Base-by-base conservation (phyloP, 2,329 filamentous ascomycete genomes). In the Sporothrix protearum region DNA sequence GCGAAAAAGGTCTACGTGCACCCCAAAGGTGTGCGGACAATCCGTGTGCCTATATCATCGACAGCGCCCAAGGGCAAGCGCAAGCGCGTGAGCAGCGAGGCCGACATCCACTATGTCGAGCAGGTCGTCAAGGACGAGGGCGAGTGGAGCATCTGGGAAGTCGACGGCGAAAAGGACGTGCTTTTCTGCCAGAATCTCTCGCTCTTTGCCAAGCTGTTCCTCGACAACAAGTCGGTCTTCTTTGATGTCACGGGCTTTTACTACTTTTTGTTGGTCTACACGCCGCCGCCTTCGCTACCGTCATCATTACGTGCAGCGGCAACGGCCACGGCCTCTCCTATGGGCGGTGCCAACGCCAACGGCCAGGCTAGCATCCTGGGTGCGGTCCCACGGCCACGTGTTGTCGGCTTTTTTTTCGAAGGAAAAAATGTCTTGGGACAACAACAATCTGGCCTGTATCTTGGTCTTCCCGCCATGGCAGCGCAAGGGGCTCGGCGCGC, bases 351-450 rank as follows among this genome's bases (percentile, higher is more conserved):
- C 45, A 30, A 30, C 28, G 67, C 45, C 33, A 49, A 59, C 47
- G 63, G 61, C 33, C 66, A 45, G 19, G 61, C 68, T 14, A 68
- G 63, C 47, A 69, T 66, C 49, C 36, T 71, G 12, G 73, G 64
- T 8, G 61, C 73, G 2, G 64, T 69, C 6, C 72, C 61, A 14
- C 73, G 74, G 5, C 71, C 74, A 36, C 79, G 80, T 53, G 90
- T 97, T 39, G 88, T 95, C 0, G 96, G 96, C n/a, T 98, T 98
- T 85, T 99, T 98, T 83, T 96, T 92, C 74, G 98, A 99, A 79
- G 96, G 96, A 99, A 81, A 98, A 98, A 80, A 92, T 97, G 85
- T 97, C 93, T 3, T 99, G 96, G 95, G 96, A 99, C 78, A 94
- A 95, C 77, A 98, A 99, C 81, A 99, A 98, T 76, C 86, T 99